Percentiles rank a stretch among this genome's conserved stretches.
phyloP scores from a whole-genome alignment of 108 stramenopile genomes.

The Skeletonema marinoi region DNA sequence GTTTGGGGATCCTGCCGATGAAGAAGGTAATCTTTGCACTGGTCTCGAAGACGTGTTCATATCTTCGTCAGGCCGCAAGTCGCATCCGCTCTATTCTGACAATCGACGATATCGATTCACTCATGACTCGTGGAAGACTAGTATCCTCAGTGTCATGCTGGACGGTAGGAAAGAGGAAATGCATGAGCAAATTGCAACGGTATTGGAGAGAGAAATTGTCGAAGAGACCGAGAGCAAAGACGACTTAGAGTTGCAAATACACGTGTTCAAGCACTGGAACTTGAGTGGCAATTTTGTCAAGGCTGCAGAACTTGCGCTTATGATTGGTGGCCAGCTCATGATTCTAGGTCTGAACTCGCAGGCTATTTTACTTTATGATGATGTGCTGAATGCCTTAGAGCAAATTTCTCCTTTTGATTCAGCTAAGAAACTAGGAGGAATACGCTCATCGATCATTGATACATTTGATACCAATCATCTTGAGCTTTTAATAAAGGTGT shows the following conservation, averaged over 20 bases:
- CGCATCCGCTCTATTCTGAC: conserved; percentile 40
- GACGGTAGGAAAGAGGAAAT: conserved; percentile 62
- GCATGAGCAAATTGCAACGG: conserved; percentile 59
- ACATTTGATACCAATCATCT: conserved; percentile 32
- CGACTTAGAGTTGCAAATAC: conserved; percentile 49
- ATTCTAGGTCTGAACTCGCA: conserved; percentile 55
- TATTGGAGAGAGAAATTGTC: conserved; percentile 47
- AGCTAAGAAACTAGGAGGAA: conserved; percentile 12
- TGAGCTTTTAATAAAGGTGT: conserved; percentile 40
- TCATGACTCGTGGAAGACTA: conserved; percentile 65
- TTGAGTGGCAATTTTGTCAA: conserved; percentile 45
- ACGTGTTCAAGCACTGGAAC: conserved; percentile 69
- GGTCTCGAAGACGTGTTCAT: conserved; percentile 17
- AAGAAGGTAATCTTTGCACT: conserved; percentile 24
- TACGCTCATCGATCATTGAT: conserved; percentile 23
- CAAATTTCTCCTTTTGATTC: too few relatives aligned
- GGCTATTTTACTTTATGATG: conserved; percentile 50
- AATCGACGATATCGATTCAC: conserved; percentile 53
- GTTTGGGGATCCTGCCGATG: conserved; percentile 29
- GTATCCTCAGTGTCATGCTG: conserved; percentile 61
- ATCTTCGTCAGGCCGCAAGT: conserved; percentile 19
- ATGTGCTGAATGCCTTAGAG: conserved; percentile 2
- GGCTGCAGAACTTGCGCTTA: conserved; percentile 53
- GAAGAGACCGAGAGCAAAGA: conserved; percentile 15
- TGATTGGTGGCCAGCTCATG: conserved; percentile 59